Evolutionary conservation across 768 basidiomycete genomes (phyloP).

Genomic region (Leccinum rimulosum): DNA sequence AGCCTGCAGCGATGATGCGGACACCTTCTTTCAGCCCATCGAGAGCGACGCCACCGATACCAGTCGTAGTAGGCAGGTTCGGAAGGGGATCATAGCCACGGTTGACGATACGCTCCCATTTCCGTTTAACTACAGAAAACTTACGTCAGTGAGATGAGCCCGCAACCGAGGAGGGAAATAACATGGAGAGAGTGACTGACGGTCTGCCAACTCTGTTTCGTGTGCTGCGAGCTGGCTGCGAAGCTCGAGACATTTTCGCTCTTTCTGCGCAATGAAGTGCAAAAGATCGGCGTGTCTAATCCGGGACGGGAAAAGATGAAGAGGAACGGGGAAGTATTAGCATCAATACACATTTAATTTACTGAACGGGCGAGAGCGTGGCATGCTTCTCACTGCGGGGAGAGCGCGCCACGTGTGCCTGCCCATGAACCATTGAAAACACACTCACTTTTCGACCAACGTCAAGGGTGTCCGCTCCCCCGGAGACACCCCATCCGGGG

Average conservation of each 20-base stretch:
- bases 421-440: not conserved
- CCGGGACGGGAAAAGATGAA: not conserved
- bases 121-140: constrained; percentile 59
- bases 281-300: constrained; percentile 74
- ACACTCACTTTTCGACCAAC: constrained; percentile 66
- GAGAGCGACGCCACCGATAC: constrained; percentile 31
- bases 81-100: constrained; percentile 38
- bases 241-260: constrained; percentile 78
- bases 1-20: constrained; percentile 52
- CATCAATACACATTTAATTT: not conserved
- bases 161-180: not conserved
- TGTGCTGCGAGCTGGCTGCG: constrained; percentile 70
- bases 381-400: not conserved
- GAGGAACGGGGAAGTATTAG: not conserved
- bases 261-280: constrained; percentile 85
- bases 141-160: not conserved
- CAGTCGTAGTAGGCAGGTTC: not conserved
- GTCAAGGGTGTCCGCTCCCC: constrained; percentile 50
- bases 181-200: constrained; percentile 35
- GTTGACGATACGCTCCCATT: constrained; percentile 80
- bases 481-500: constrained; percentile 1
- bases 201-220: constrained; percentile 67
- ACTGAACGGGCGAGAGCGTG: not conserved
- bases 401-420: not conserved
- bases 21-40: constrained; percentile 68